phyloP scores from a whole-genome alignment of 2,329 filamentous ascomycete species.

The Decorospora gaudefroyi region DNA sequence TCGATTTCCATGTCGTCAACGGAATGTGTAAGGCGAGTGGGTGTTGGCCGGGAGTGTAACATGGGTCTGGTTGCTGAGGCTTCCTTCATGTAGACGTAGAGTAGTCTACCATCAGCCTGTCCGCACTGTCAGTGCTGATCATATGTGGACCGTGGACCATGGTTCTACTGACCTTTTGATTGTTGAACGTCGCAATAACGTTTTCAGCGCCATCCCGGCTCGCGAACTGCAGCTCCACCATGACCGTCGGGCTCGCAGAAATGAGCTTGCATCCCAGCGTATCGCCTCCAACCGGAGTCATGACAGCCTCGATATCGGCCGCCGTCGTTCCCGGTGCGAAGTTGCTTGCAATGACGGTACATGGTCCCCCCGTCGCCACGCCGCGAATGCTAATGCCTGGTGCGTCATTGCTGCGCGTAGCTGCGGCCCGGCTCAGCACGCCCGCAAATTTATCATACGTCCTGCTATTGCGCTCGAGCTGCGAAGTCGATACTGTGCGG shows the following conservation, averaged over 20 bases:
- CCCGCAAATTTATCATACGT: constrained; percentile 50
- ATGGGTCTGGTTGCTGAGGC: constrained; percentile 36
- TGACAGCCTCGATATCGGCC: constrained; percentile 80
- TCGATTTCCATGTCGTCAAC: constrained; percentile 53
- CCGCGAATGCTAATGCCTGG: constrained; percentile 70
- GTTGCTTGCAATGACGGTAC: constrained; percentile 75
- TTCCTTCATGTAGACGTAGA: constrained; percentile 73
- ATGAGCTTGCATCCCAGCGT: constrained; percentile 69
- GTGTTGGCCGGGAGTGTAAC: constrained; percentile 37
- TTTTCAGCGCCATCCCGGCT: constrained; percentile 73
- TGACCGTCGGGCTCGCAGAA: constrained; percentile 70
- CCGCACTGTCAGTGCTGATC: too few species aligned
- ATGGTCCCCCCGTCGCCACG: constrained; percentile 67
- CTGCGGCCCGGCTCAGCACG: constrained; percentile 31
- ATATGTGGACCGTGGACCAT: too few species aligned
- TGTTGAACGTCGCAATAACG: constrained; percentile 76
- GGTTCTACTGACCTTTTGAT: constrained; percentile 74
- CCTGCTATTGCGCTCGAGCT: constrained; percentile 50
- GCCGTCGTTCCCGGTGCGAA: constrained; percentile 81
- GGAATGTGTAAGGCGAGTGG: constrained; percentile 28
- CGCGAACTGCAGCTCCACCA: constrained; percentile 76
- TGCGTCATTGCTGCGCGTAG: constrained; percentile 38
- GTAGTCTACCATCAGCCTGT: constrained; percentile 75
- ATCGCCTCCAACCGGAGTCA: constrained; percentile 71
- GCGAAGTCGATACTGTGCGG: constrained; percentile 47